Evolutionary conservation across 1,139 yeast species (phyloP), one percentile per base, ranked within the genome.

Genomic region (Kodamaea ohmeri): DNA sequence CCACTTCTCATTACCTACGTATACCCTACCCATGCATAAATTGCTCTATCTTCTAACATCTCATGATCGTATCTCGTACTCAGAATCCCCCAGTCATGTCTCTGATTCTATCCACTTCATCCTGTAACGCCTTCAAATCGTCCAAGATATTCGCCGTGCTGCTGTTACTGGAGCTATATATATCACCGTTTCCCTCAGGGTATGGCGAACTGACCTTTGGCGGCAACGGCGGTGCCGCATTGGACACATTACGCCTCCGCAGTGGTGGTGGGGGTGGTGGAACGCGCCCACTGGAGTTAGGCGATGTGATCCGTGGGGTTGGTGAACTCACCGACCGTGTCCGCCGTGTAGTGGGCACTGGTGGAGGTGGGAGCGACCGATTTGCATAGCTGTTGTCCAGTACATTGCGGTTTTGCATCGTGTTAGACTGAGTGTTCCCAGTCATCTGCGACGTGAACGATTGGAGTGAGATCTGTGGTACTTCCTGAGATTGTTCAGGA

Each of bases 121-220:
- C 80, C 49, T 80, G 84, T 37, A 81, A 60, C 14, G 80, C 80
- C 51, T 75, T 75, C 43, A 80, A 63, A 53, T 80, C 82, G 40
- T 80, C 80, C 46, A 80, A 56, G 17, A 80, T 76, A 43, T 78
- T 73, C 4, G 72, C 63, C 2, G 78, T 73, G 42, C 73, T 70
- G 39, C 61, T 61, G 41, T 55, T 60, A 25, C 45, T 30, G 22
- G 48, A 50, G 12, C 35, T 27, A 20, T 42, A 42, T 6, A 45
- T 24, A 11, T 26, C 27, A 14, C 24, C 25, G 3, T 14, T 25
- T 21, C 12, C 24, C 24, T 44, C 37, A 34, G 45, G 46, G 40
- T 25, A 37, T 30, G 35, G 32, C 25, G 35, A 29, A 24, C 58
- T 44, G 2, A 60, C 52, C 40, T 62, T 63, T 9, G 72, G 72